These are phyloP conservation scores for Populus ilicifolia DNA, from an alignment of 345 rosid species.

Conservation along the genomic window DNA sequence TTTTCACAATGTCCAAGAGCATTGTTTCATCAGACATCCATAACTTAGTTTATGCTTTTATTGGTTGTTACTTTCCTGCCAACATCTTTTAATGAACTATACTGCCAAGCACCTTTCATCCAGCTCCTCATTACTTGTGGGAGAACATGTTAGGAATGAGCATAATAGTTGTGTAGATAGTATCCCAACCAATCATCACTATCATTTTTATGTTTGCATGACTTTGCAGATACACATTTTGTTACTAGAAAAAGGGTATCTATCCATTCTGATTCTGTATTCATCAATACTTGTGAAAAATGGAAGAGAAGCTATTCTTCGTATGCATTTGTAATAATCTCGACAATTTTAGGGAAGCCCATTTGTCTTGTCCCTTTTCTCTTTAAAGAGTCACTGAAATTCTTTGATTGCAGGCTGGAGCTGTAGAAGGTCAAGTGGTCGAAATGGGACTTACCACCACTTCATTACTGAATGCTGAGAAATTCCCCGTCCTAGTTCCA, in stretches of 20 bases:
- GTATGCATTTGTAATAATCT: not conserved
- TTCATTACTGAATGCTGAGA: slow-evolving; percentile 68
- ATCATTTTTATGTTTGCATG: not conserved
- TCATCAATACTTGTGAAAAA: not conserved
- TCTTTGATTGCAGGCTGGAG: slow-evolving; percentile 62
- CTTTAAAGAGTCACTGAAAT: not conserved
- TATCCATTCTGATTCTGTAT: not conserved
- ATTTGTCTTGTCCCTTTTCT: too few relatives aligned
- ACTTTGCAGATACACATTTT: too few relatives aligned
- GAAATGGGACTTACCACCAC: slow-evolving; percentile 91
- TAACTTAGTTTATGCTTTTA: not conserved
- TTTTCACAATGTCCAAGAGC: not conserved
- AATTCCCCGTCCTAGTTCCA: slow-evolving; percentile 80
- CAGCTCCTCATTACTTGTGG: not conserved
- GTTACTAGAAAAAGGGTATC: not conserved
- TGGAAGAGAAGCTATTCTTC: not conserved
- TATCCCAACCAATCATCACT: not conserved
- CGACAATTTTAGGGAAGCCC: not conserved
- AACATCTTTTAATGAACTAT: not conserved
- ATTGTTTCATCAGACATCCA: not conserved
- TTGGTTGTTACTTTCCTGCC: not conserved
- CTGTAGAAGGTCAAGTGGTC: slow-evolving; percentile 86
- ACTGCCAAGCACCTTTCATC: not conserved
- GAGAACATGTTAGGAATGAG: not conserved
- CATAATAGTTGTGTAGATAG: not conserved